Conservation (phyloP, 192 early-diverging fungal genomes). For the Coemansia sp. region DNA sequence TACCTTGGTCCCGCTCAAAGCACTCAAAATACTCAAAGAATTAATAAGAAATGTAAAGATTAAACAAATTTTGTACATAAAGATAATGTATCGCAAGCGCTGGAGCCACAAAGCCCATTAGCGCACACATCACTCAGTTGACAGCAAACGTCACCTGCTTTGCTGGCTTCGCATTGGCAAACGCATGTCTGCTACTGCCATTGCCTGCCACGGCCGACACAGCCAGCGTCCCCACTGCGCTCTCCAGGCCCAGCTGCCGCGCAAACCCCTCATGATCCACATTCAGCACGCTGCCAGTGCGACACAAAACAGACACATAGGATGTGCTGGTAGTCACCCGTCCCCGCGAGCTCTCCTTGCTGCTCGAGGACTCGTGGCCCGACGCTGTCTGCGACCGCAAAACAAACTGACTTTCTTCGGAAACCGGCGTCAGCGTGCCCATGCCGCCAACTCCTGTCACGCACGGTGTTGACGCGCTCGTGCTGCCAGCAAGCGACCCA, state of each 20-base stretch:
- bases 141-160: slow-evolving; percentile 52
- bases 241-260: slow-evolving; percentile 1
- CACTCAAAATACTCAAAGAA: neutral
- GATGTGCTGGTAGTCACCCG: slow-evolving; percentile 10
- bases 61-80: neutral
- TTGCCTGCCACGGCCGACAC: neutral
- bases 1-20: neutral
- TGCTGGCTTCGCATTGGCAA: slow-evolving; percentile 8
- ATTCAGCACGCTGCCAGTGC: slow-evolving; percentile 1
- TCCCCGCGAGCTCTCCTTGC: slow-evolving; percentile 8
- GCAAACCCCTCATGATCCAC: neutral
- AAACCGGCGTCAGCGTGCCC: slow-evolving; percentile 32
- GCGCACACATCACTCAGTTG: neutral
- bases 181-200: neutral
- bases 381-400: slow-evolving; percentile 24
- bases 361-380: slow-evolving; percentile 16
- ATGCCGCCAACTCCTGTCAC: slow-evolving; percentile 1
- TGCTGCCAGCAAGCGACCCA: neutral
- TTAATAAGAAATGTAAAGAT: neutral
- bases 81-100: neutral
- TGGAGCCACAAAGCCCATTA: neutral
- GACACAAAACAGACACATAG: slow-evolving; percentile 19
- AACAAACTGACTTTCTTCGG: slow-evolving; percentile 27
- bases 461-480: slow-evolving; percentile 25
- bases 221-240: slow-evolving; percentile 3